Evolutionary conservation across 176 grass and related monocot genomes (phyloP).

Genomic region (Hyparrhenia diplandra): DNA sequence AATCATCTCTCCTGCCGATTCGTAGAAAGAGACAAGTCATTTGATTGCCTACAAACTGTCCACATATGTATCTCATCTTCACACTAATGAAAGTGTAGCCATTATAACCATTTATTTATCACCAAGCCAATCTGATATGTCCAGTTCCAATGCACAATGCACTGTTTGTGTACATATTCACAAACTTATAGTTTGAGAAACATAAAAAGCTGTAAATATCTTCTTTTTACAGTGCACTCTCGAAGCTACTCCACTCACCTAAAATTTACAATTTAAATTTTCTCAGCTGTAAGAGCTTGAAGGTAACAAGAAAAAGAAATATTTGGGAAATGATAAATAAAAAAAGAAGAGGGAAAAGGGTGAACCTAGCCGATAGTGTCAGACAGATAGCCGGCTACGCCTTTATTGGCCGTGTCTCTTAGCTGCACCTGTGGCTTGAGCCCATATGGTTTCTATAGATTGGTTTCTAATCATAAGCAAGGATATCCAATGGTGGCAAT

Average conservation of each 20-base stretch:
- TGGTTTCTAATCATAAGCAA: not conserved
- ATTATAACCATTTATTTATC: not conserved
- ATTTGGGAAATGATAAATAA: not conserved
- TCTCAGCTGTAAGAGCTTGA: not conserved
- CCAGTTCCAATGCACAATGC: not conserved
- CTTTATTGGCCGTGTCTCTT: too few species aligned
- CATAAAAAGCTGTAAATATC: not conserved
- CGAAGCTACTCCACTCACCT: not conserved
- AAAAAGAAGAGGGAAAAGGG: not conserved
- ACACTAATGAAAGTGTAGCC: not conserved
- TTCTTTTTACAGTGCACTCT: not conserved
- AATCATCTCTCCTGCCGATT: not conserved
- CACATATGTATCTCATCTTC: not conserved
- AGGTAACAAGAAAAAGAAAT: not conserved
- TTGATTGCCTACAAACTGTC: not conserved
- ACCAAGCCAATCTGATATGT: not conserved
- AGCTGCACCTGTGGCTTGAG: too few species aligned
- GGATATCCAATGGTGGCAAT: not conserved
- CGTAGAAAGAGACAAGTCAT: not conserved
- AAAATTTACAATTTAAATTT: not conserved
- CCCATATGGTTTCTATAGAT: not conserved
- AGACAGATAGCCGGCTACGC: not conserved
- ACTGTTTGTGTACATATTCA: not conserved
- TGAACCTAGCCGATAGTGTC: not conserved
- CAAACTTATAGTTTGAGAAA: not conserved